These are phyloP conservation scores for Gyromitra esculenta DNA, from an alignment of 2,329 filamentous ascomycete species.

Conservation along the genomic window DNA sequence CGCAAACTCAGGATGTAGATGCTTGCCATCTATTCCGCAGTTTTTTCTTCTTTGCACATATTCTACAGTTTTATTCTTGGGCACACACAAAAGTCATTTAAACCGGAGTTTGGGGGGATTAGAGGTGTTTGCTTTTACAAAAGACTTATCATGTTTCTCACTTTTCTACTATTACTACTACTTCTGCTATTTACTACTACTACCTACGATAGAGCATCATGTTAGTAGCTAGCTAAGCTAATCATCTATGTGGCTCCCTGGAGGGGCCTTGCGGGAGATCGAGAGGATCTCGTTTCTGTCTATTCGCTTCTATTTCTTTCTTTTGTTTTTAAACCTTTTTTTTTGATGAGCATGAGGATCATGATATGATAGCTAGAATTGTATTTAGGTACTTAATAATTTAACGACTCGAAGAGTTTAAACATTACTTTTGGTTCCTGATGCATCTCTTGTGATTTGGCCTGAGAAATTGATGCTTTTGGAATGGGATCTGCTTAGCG, in stretches of 20 bases:
- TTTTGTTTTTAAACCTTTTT: constrained; percentile 19
- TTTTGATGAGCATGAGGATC: constrained; percentile 18
- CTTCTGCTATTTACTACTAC: constrained; percentile 44
- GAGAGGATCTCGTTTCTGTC: constrained; percentile 30
- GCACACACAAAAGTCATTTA: constrained; percentile 42
- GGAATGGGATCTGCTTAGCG: neutral
- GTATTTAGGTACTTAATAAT: constrained; percentile 16
- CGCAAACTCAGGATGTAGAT: constrained; percentile 53
- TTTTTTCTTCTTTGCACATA: neutral
- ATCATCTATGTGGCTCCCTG: constrained; percentile 22
- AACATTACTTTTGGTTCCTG: constrained; percentile 23
- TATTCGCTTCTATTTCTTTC: constrained; percentile 21
- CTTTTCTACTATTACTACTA: constrained; percentile 12
- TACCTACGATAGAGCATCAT: constrained; percentile 51
- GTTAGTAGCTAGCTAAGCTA: constrained; percentile 37
- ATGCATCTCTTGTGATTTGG: constrained; percentile 1
- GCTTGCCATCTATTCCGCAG: constrained; percentile 40
- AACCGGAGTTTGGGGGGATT: constrained; percentile 22
- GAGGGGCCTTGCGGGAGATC: constrained; percentile 13
- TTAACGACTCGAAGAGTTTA: constrained; percentile 30
- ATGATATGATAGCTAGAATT: constrained; percentile 24
- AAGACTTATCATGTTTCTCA: constrained; percentile 27
- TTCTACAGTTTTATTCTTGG: constrained; percentile 24
- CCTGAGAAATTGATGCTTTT: neutral
- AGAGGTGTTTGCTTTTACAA: constrained; percentile 21